These are phyloP conservation scores for Camellia oleifera DNA, from an alignment of 179 eudicot genomes.

Conservation along the genomic window DNA sequence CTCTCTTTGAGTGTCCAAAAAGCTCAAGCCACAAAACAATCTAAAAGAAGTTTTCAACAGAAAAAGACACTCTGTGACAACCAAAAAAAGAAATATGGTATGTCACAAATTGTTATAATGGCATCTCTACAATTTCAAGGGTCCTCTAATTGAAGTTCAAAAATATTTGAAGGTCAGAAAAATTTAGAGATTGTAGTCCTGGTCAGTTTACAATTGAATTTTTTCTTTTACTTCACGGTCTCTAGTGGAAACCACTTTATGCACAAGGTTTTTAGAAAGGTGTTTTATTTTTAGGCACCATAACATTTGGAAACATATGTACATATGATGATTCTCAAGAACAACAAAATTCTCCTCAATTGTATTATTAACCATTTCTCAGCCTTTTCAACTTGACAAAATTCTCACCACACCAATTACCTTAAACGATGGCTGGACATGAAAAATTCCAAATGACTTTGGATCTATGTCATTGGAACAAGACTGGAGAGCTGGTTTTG, in stretches of 20 bases:
- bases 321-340: neutral
- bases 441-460: neutral
- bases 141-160: too few species aligned
- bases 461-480: neutral
- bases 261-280: neutral
- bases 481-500: constrained; percentile 3
- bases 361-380: neutral
- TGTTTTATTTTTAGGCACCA: neutral
- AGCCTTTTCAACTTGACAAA: neutral
- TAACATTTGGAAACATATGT: neutral
- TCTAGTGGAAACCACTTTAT: neutral
- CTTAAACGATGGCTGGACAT: neutral
- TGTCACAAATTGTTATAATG: too few species aligned
- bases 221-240: too few species aligned
- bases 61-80: too few species aligned
- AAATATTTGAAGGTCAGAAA: too few species aligned
- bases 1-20: too few species aligned
- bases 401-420: neutral
- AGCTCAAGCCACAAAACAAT: too few species aligned
- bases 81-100: too few species aligned
- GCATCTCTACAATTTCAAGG: too few species aligned
- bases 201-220: too few species aligned
- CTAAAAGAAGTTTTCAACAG: too few species aligned
- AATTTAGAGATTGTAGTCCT: too few species aligned
- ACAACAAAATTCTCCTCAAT: neutral